A percentile compares a stretch with the other conserved stretches of the same genome.
Conservation (phyloP, 2,329 filamentous ascomycete species). For the Septoria linicola region DNA sequence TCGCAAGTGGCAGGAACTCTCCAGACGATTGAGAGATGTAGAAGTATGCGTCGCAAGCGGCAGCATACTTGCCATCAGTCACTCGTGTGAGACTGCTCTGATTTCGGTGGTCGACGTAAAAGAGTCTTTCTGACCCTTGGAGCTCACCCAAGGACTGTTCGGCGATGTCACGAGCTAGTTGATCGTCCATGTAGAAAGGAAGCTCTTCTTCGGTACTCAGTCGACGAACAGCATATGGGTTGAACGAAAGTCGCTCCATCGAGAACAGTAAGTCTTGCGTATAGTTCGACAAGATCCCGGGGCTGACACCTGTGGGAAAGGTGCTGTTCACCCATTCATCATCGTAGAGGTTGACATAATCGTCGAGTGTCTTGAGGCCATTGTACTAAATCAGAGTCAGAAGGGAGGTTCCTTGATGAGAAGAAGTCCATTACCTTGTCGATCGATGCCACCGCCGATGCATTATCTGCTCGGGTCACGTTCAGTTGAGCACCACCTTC, state of each 20-base stretch:
- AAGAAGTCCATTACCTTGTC: not conserved
- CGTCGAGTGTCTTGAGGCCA: conserved; percentile 29
- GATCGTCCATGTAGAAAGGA: conserved; percentile 42
- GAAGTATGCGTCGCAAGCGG: conserved; percentile 50
- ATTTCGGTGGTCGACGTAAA: conserved; percentile 46
- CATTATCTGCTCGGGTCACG: not conserved
- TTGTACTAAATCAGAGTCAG: conserved; percentile 21
- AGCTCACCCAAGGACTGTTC: conserved; percentile 39
- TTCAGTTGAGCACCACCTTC: conserved; percentile 5
- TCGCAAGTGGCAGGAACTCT: conserved; percentile 51
- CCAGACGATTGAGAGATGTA: conserved; percentile 44
- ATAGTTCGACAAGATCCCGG: conserved; percentile 47
- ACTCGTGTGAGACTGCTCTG: conserved; percentile 34
- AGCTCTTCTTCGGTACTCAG: conserved; percentile 38
- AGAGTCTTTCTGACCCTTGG: conserved; percentile 42
- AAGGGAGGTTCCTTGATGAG: not conserved
- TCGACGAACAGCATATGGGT: conserved; percentile 43
- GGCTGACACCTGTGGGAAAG: conserved; percentile 39
- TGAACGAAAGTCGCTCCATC: conserved; percentile 49
- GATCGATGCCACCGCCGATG: not conserved
- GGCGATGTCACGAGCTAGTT: conserved; percentile 35
- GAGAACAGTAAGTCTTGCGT: conserved; percentile 51
- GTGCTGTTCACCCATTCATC: conserved; percentile 41
- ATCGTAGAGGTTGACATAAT: conserved; percentile 46
- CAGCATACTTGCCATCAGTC: conserved; percentile 37